Evolutionary conservation across 805 yeast species (phyloP), one percentile per base, ranked within the genome.

Genomic region (Candida sonorensis): DNA sequence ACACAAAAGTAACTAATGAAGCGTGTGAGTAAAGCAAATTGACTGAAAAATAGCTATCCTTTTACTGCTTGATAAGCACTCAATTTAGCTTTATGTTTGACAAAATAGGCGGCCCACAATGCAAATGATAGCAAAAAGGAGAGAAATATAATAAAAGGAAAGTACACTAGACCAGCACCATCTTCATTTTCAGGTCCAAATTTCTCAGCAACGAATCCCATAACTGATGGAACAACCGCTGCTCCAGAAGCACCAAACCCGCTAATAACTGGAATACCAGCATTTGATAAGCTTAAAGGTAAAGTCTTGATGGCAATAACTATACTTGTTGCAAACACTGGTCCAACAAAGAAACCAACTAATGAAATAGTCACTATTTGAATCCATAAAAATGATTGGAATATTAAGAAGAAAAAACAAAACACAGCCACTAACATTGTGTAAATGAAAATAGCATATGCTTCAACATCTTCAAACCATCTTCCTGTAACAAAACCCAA

Each of bases 171-270:
- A 0, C 62, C 63, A n/a, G 42, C 46, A 26, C 63, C 63, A 32
- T 46, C 32, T 10, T 46, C 48, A 11, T 35, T 12, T 4, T 12
- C 21, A 26, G 14, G 44, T 10, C 50, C 56, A 16, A 46, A 29
- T 11, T 40, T 37, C 37, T 61, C 59, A 20, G 67, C 51, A 6
- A 66, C 40, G 15, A 52, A 50, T 7, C 94, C 94, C 23, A 78
- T 65, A 2, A 74, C 33, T 40, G 75, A 80, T 1, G 94, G 92
- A 6, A 83, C 40, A 0, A 73, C 66, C 0, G 94, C 90, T n/a
- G 81, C 82, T 1, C 94, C 95, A 11, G 79, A 74, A 3, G 92
- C 88, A 6, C 94, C 94, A 38, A 83, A 51, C 0, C 92, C 87
- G 35, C 87, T 77, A 14, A 81, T 73, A 33, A 81, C 63, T 0